Base-by-base conservation (phyloP, 2,329 filamentous ascomycete species). In the Setomelanomma holmii region DNA sequence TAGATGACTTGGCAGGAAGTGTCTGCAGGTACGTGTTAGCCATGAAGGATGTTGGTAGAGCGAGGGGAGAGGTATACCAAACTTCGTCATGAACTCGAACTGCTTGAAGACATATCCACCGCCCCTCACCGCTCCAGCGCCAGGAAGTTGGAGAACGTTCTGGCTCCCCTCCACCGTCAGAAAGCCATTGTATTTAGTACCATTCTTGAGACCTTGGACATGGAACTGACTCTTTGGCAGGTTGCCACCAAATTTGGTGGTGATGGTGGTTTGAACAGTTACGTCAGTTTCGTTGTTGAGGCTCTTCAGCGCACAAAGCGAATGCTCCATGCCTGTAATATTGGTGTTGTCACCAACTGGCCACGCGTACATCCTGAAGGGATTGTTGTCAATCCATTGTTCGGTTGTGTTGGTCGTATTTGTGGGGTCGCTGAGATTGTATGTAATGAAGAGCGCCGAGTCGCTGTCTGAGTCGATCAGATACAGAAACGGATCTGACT, bases 201-300 rank as follows among this genome's bases (percentile, higher is more conserved):
- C 90, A 4, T 82, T 77, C 55, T 91, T 90, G 35, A 99, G 82
- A 0, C 87, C 86, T 33, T 83, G 86, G 41, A 97, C 81, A 64
- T 93, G 91, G 72, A 99, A 96, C 66, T 96, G 91, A 71, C 96
- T 88, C 71, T 92, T 93, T 1, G 90, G 90, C 53, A 53, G 40
- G 10, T 57, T 80, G 44, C 84, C 84, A 3, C 85, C 86, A 1
- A 85, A 45, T 84, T 86, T 5, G 82, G 77, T 3, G 86, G 90
- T 83, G 22, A 81, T 86, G 2, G 87, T 93, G 80, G 96, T 89
- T 34, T 84, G 80, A 23, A 75, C 71, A 40, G 78, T 79, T 49
- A 82, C 81, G 54, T 84, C 82, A 22, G 82, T 84, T 4, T 83
- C 82, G 60, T 86, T 83, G 50, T 86, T 83, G 17, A 90, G 87